phyloP scores from a whole-genome alignment of 2,329 filamentous ascomycete species.

The Claviceps fusiformis region DNA sequence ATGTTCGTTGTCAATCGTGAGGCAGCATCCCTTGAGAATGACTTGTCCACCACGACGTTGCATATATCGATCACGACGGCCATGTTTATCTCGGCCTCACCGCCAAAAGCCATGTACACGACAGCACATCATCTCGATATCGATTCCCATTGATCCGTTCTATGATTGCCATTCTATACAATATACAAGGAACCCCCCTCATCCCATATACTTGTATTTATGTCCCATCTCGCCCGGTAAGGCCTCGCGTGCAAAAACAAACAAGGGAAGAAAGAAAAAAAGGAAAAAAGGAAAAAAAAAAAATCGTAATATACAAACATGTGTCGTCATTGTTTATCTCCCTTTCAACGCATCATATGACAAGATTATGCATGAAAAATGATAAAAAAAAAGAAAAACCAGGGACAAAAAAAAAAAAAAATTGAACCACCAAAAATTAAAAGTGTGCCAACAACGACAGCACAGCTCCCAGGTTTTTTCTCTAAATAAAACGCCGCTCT shows the following conservation, averaged over 20 bases:
- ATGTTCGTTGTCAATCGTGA: too few species aligned
- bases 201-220: neutral
- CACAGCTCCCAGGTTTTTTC: constrained; percentile 1
- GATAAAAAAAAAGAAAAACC: neutral
- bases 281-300: neutral
- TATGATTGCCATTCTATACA: constrained; percentile 5
- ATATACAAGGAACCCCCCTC: neutral
- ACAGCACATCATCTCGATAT: too few species aligned
- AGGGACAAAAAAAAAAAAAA: neutral
- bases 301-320: constrained; percentile 5
- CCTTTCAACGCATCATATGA: constrained; percentile 1
- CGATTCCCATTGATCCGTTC: neutral
- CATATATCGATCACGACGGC: too few species aligned
- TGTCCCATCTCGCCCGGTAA: constrained; percentile 1
- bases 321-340: neutral
- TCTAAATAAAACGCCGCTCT: constrained; percentile 5
- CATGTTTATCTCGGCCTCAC: too few species aligned
- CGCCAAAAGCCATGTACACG: too few species aligned
- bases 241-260: too few species aligned
- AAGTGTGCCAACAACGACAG: neutral
- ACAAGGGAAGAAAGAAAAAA: too few species aligned
- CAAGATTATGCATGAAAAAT: constrained; percentile 2
- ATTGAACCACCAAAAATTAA: neutral
- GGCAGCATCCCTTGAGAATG: too few species aligned
- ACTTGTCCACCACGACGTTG: too few species aligned